Conservation (phyloP, 768 basidiomycete genomes). For the Kwoniella dejecticola region DNA sequence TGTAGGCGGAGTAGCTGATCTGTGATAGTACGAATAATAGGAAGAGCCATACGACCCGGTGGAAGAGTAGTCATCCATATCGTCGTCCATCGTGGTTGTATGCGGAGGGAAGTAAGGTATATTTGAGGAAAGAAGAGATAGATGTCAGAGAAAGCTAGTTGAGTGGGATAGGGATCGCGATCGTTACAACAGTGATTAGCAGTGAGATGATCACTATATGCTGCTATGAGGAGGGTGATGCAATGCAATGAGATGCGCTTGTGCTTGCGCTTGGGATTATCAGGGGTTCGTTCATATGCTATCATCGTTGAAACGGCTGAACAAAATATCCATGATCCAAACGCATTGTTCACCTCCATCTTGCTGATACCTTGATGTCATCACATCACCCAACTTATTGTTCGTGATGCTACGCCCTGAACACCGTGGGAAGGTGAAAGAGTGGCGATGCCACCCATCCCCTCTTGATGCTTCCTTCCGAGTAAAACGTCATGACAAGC, state of each 20-base stretch:
- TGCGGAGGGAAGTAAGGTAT: slow-evolving; percentile 18
- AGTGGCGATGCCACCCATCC: background rate
- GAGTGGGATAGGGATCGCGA: no score
- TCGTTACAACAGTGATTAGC: no score
- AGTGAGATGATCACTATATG: no score
- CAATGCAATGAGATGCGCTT: no score
- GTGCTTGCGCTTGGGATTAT: no score
- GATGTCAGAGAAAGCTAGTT: no score
- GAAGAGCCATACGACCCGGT: slow-evolving; percentile 19
- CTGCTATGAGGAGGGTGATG: no score
- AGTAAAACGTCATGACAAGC: no score
- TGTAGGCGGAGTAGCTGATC: slow-evolving; percentile 20
- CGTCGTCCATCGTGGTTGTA: slow-evolving; percentile 32
- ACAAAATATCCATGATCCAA: no score
- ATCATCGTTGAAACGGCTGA: no score
- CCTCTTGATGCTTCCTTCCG: background rate
- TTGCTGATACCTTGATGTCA: background rate
- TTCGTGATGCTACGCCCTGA: background rate
- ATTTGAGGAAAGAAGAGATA: background rate
- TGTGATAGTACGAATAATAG: slow-evolving; percentile 27
- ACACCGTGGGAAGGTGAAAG: slow-evolving; percentile 7
- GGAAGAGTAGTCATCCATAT: slow-evolving; percentile 35
- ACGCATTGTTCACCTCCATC: background rate
- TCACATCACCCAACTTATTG: background rate
- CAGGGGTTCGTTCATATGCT: no score